Evolutionary conservation across 352 stramenopile species (phyloP).

Genomic region (Phytophthora brassicae): DNA sequence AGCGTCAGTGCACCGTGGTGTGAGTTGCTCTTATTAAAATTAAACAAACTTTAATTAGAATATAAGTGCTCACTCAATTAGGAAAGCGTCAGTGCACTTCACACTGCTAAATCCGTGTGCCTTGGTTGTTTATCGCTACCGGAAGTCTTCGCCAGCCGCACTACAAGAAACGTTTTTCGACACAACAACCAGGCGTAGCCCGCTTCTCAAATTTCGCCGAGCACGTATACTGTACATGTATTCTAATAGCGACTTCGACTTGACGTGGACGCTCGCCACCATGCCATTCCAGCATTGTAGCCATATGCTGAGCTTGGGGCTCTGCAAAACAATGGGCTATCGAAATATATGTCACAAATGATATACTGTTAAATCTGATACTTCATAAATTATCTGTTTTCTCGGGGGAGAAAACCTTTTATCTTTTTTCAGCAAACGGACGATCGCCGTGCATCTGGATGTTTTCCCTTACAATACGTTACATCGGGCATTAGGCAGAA

Average conservation of each 20-base stretch:
- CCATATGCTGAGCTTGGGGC: conserved; percentile 20
- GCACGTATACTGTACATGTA: no score
- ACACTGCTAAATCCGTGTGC: not conserved
- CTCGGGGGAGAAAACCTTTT: conserved; percentile 6
- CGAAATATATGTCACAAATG: no score
- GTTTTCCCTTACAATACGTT: conserved; percentile 27
- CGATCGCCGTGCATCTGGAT: conserved; percentile 17
- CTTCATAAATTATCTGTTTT: conserved; percentile 1
- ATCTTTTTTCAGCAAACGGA: conserved; percentile 23
- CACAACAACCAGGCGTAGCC: conserved; percentile 5
- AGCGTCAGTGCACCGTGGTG: no score
- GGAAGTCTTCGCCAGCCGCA: no score
- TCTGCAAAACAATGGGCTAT: not conserved
- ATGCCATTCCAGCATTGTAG: not conserved
- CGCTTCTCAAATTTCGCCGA: conserved; percentile 13
- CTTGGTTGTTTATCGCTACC: no score
- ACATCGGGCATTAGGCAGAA: conserved; percentile 6
- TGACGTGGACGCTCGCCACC: conserved; percentile 4
- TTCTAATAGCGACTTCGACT: no score
- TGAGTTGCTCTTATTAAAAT: no score
- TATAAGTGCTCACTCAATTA: no score
- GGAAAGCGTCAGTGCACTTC: not conserved
- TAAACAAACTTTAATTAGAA: no score
- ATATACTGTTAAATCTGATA: no score
- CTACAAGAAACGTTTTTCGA: no score